Evolutionary conservation across 179 eudicot genomes (phyloP), one percentile per base, ranked within the genome.

Genomic region (Silene vulgaris): DNA sequence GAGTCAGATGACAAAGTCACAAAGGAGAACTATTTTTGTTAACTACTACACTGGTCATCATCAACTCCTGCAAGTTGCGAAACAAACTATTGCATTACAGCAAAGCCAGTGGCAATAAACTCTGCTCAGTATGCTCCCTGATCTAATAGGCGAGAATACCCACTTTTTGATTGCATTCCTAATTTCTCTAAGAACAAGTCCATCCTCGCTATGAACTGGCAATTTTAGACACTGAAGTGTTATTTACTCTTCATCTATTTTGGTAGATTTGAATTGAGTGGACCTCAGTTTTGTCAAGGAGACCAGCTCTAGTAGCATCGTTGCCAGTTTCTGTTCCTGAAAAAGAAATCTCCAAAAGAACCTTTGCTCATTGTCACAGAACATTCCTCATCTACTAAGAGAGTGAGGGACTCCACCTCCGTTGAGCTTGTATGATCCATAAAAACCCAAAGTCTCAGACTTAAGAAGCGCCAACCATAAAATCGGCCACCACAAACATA

Each of bases 121-220:
- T 45, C 5, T 19, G 17, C 5, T n/a, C 56, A 3, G 9, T 12
- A 16, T 69, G 37, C 50, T 67, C 2, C 54, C 40, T 32, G 48
- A 65, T 2, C 12, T 3, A 16, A 32, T 32, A 23, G 14, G 8
- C 2, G 26, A 60, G 26, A 60, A 20, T 29, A 43, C 57, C 57
- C 59, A 23, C 11, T 1, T 69, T 45, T 45, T 69, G 57, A 20
- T 5, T 48, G 73, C 60, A 48, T 30, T 20, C 37, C 52, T 29
- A 23, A 21, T 5, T 21, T 48, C 30, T 70, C 35, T 26, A n/a
- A n/a, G 59, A n/a, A 19, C 37, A 45, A 70, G 61, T 48, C 35
- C 73, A 67, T 35, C 48, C n/a, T 1, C 73, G 20, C 73, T 11
- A 50, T 50, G 73, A 21, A 50, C 37, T 70, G 73, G 35, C 60